These are phyloP conservation scores for Paramecium biaurelia DNA, from an alignment of 73 alveolate species.

Conservation along the genomic window DNA sequence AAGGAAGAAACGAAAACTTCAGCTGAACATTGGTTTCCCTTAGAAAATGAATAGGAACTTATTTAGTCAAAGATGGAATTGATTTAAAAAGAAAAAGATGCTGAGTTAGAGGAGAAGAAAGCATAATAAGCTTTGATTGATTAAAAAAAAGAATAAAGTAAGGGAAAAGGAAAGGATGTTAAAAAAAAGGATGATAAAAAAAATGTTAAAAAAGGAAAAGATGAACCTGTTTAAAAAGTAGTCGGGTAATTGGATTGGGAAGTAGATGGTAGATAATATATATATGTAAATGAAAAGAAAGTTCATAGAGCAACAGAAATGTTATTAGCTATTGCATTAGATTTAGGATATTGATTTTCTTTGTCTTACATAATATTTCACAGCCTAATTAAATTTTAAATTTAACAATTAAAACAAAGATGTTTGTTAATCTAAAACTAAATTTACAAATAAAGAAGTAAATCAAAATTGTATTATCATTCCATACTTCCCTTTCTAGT, in stretches of 20 bases:
- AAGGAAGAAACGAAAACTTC: neutral
- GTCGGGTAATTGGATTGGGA: conserved; percentile 14
- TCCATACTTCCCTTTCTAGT: neutral
- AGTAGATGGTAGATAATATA: conserved; percentile 18
- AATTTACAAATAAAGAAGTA: neutral
- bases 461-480: neutral
- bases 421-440: neutral
- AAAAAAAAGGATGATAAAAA: conserved; percentile 48
- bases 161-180: conserved; percentile 31
- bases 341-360: conserved; percentile 32
- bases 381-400: neutral
- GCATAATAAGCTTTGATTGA: neutral
- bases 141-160: neutral
- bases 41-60: neutral
- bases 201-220: conserved; percentile 23
- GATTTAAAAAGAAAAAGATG: conserved; percentile 17
- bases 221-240: neutral
- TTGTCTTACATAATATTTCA: neutral
- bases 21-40: conserved; percentile 41
- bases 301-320: neutral
- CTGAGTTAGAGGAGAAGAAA: neutral
- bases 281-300: conserved; percentile 12
- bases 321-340: neutral
- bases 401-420: neutral
- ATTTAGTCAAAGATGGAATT: neutral